Conservation (phyloP, 139 green algal genomes). For the Mesotaenium endlicherianum region DNA sequence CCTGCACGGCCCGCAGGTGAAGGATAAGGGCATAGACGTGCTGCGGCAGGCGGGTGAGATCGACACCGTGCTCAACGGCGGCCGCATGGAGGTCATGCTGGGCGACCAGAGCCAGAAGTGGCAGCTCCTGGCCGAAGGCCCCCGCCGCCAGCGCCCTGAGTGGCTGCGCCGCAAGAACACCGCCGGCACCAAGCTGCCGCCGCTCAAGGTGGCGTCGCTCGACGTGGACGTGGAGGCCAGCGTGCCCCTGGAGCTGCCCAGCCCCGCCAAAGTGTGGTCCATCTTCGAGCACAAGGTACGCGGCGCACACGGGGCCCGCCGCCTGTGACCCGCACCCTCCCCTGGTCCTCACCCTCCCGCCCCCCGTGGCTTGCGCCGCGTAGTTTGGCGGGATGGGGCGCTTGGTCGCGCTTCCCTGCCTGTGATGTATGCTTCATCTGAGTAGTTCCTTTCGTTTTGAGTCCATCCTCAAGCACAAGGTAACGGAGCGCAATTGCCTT, state of each 20-base stretch:
- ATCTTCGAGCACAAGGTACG: conserved; percentile 28
- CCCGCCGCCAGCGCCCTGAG: conserved; percentile 9
- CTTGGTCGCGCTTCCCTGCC: no score
- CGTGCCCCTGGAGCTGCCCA: conserved; percentile 5
- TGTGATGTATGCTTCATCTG: no score
- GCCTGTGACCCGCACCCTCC: neutral
- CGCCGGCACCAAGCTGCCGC: neutral
- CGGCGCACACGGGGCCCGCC: neutral
- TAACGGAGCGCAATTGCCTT: no score
- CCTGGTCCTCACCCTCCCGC: no score
- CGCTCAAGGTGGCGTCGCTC: neutral
- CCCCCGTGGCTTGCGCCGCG: no score
- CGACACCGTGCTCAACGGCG: conserved; percentile 11
- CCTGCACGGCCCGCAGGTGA: conserved; percentile 1
- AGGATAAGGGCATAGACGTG: conserved; percentile 17
- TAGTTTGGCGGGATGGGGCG: no score
- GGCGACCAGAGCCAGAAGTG: conserved; percentile 17
- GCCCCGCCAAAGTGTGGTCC: conserved; percentile 24
- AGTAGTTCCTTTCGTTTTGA: no score
- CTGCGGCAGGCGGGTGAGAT: conserved; percentile 3
- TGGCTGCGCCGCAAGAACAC: conserved; percentile 31
- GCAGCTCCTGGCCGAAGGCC: conserved; percentile 33
- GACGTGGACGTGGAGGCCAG: neutral
- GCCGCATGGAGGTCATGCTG: conserved; percentile 39
- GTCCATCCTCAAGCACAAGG: no score